Base-by-base conservation (phyloP, 108 stramenopile genomes). In the Skeletonema marinoi region DNA sequence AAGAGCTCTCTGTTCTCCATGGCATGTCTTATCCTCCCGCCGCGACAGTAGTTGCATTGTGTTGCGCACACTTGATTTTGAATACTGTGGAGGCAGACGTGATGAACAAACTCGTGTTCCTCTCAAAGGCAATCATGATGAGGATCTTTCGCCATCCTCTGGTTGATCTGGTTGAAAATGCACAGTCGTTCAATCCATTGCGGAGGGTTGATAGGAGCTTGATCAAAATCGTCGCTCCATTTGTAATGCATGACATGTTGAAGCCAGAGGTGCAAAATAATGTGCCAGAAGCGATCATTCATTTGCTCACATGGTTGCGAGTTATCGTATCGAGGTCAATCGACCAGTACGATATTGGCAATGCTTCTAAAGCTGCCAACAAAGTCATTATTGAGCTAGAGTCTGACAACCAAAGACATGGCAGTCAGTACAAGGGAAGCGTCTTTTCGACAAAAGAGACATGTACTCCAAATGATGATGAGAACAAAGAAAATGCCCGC, bases 171-270 rank as follows among this genome's bases (percentile, higher is more conserved):
- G 41, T 70, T 56, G 12, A 65, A 13, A 70, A 59, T 32, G 56
- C 64, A 14, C 29, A 33, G 17, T 51, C 62, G 6, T 78, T 39
- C 64, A 70, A 78, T 54, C 77, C 77, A 36, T 64, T 78, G 12
- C 50, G 59, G 25, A 33, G 59, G 9, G 29, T 69, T 36, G 77
- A 78, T 32, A 30, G 9, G 16, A 78, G 64, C 21, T 38, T 56
- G 48, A 39, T 70, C 6, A 70, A 51, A 21, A 69, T 78, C 3
- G 48, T 78, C 1, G 51, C 70, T 66, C 77, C 77, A 10, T 78
- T 70, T 35, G 51, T 78, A 50, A 78, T 78, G 77, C 68, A 70
- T 33, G 36, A 70, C n/a, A 65, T 54, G 25, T 36, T 78, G 68
- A 38, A 65, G 35, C 44, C 50, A 41, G 66, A 75, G 42, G 17